Evolutionary conservation across 176 grass and related monocot genomes (phyloP).

Genomic region (Triticum turgidum): DNA sequence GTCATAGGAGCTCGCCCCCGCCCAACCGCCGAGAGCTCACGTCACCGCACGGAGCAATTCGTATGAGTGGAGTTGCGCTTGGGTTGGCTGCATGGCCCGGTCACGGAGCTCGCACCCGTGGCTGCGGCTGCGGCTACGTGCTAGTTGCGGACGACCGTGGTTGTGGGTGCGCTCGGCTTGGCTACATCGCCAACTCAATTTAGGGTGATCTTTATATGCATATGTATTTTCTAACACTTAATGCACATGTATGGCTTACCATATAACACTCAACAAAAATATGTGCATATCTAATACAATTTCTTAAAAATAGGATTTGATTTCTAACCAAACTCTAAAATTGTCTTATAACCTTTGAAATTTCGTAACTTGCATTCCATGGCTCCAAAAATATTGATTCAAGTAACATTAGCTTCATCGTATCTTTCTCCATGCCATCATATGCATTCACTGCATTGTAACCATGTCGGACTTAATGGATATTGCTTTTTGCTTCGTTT

Average conservation of each 20-base stretch:
- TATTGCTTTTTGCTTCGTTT: not conserved
- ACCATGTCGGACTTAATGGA: not conserved
- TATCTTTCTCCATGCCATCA: not conserved
- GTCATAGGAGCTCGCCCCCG: too few species aligned
- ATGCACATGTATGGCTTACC: not conserved
- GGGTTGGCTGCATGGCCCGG: too few species aligned
- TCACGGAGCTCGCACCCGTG: too few species aligned
- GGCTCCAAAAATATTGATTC: not conserved
- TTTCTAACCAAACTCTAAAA: not conserved
- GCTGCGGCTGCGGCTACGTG: too few species aligned
- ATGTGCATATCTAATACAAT: not conserved
- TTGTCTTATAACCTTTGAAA: not conserved
- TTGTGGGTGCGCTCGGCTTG: too few species aligned
- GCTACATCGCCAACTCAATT: not conserved
- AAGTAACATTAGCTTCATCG: not conserved
- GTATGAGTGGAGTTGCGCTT: too few species aligned
- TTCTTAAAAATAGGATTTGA: not conserved
- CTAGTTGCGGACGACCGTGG: too few species aligned
- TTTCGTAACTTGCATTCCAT: not conserved
- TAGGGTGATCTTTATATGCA: not conserved
- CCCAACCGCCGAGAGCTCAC: too few species aligned
- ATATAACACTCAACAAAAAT: not conserved
- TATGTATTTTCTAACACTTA: too few species aligned
- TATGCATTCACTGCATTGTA: not conserved
- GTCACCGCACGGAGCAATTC: too few species aligned